Conservation (phyloP, 345 rosid genomes). For the Chamaenerion angustifolium region DNA sequence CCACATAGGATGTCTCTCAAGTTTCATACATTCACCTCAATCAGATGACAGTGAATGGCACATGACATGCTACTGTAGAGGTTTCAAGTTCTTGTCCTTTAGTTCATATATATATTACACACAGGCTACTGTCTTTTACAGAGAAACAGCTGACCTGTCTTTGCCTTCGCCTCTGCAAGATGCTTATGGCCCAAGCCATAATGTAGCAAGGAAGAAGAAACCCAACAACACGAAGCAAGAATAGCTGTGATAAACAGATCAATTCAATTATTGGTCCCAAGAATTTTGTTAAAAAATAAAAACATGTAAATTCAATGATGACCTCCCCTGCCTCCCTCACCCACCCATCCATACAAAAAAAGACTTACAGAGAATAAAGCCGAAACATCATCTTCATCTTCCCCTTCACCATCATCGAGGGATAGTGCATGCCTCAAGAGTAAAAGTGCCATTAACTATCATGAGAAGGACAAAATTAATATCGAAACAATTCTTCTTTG, state of each 20-base stretch:
- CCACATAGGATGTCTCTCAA: too few relatives aligned
- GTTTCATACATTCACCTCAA: too few relatives aligned
- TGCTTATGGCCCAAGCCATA: conserved; percentile 98
- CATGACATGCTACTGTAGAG: not conserved
- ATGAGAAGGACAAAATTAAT: not conserved
- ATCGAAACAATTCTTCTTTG: not conserved
- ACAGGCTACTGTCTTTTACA: too few relatives aligned
- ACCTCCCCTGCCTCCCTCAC: too few relatives aligned
- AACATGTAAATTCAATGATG: too few relatives aligned
- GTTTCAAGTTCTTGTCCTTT: not conserved
- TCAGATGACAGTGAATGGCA: too few relatives aligned
- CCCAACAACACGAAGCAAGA: conserved; percentile 85
- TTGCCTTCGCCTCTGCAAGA: conserved; percentile 85
- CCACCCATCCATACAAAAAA: too few relatives aligned
- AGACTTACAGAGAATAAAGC: conserved; percentile 88
- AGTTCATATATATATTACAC: too few relatives aligned
- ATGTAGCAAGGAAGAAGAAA: conserved; percentile 95
- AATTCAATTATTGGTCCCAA: conserved; percentile 4
- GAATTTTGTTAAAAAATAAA: not conserved
- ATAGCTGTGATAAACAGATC: conserved; percentile 45
- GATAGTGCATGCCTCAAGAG: conserved; percentile 81
- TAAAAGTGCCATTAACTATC: conserved; percentile 88
- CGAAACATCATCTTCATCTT: conserved; percentile 67
- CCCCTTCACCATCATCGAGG: conserved; percentile 37
- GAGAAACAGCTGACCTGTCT: conserved; percentile 47